Evolutionary conservation across 129 eudicot species (phyloP), one percentile per base, ranked within the genome.

Genomic region (Scalesia atractyloides): DNA sequence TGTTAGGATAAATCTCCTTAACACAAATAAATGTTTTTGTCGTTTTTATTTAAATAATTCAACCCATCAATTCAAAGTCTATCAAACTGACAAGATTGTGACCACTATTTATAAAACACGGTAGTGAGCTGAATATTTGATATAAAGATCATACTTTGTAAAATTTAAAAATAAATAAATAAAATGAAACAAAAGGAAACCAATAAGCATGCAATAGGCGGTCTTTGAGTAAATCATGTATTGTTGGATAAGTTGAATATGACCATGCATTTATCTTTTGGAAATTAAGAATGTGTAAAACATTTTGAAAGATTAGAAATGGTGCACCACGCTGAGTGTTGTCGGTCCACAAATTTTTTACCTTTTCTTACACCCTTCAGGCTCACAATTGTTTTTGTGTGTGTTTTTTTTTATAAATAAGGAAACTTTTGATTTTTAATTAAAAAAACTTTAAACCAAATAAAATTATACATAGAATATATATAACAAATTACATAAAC

Each of bases 161-260:
- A 39, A 41, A 41, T 24, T 24, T 2, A 30, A 30, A 30, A 30
- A 0, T 2, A 30, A 30, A 30, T 2, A 30, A 30, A 30, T 4
- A 10, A 13, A 56, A 2, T 9, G 13, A 58, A 24, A 58, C 11
- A 58, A 22, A 3, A 54, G 20, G 7, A 12, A 14, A 11, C 7
- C 16, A 4, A 57, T 19, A 19, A 9, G 34, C 15, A 58, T 60
- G 43, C 47, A 62, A 15, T n/a, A 33, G 20, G 5, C 47, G n/a
- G 20, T 34, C 48, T 62, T 62, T 22, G 34, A 33, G 36, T 30
- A 60, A 60, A 30, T 60, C 44, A 60, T 30, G 37, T 5, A 22
- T 59, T 59, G 67, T 62, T 24, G 14, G 67, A 62, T 62, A 7
- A 62, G 67, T 33, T 62, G 46, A 30, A 34, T 62, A 19, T 62